Evolutionary conservation across 1,284 basidiomycete species (phyloP).

Genomic region (Fomitopsis schrenkii): DNA sequence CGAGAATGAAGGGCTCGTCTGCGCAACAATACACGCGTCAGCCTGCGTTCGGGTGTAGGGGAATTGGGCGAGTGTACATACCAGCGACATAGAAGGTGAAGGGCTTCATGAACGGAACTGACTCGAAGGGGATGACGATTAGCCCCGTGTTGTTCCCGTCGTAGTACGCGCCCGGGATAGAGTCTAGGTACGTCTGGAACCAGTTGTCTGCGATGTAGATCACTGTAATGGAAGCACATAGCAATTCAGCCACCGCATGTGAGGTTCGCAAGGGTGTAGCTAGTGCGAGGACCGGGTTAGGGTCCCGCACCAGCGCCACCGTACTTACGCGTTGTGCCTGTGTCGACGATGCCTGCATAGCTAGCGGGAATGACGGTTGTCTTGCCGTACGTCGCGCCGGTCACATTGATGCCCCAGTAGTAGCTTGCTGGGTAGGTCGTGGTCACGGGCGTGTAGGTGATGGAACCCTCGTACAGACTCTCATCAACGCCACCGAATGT

Average conservation of each 20-base stretch:
- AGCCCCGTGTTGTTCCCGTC: constrained; percentile 6
- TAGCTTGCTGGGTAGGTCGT: constrained; percentile 21
- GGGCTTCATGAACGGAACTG: constrained; percentile 22
- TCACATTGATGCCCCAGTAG: constrained; percentile 37
- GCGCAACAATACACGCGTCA: not conserved
- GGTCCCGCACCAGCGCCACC: not conserved
- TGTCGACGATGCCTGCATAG: constrained; percentile 53
- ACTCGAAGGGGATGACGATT: constrained; percentile 4
- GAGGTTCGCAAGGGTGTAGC: not conserved
- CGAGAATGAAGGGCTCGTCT: constrained; percentile 30
- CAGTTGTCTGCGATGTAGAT: constrained; percentile 38
- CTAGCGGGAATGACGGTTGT: constrained; percentile 29
- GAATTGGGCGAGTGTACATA: not conserved
- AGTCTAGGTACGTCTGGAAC: constrained; percentile 42
- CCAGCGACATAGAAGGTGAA: constrained; percentile 33
- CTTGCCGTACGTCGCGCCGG: constrained; percentile 27
- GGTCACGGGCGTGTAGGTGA: constrained; percentile 13
- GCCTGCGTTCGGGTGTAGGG: not conserved
- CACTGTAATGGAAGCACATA: not conserved
- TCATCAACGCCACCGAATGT: constrained; percentile 6
- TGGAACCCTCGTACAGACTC: constrained; percentile 2
- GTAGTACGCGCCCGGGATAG: constrained; percentile 12
- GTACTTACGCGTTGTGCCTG: constrained; percentile 43
- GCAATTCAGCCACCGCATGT: not conserved
- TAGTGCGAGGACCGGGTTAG: not conserved